These are phyloP conservation scores for Marchantia paleacea DNA, from an alignment of 225 moss, liverwort and hornwort species.

Conservation along the genomic window DNA sequence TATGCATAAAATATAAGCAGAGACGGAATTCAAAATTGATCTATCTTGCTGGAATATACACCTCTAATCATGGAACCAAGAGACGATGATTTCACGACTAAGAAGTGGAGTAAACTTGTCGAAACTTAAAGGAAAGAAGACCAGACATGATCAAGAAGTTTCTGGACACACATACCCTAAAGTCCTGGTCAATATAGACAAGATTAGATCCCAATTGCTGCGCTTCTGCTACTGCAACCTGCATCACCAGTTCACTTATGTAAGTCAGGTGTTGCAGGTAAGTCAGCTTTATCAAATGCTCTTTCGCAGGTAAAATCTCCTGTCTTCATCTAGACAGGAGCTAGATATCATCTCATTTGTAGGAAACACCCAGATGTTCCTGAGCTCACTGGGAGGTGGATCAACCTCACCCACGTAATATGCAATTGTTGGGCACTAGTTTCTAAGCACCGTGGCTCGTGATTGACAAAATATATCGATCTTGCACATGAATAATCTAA, in stretches of 20 bases:
- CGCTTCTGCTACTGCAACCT: slow-evolving; percentile 95
- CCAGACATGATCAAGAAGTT: too few relatives aligned
- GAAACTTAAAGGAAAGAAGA: too few relatives aligned
- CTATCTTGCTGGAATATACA: too few relatives aligned
- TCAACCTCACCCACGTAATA: neutral
- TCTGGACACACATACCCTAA: slow-evolving; percentile 53
- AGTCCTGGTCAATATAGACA: slow-evolving; percentile 74
- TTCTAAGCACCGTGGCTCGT: neutral
- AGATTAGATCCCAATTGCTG: slow-evolving; percentile 58
- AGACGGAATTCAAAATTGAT: too few relatives aligned
- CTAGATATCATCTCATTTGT: too few relatives aligned
- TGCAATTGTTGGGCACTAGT: neutral
- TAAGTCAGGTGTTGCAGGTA: neutral
- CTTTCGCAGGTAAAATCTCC: neutral
- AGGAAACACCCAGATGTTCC: neutral
- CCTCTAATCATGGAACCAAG: too few relatives aligned
- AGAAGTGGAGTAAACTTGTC: too few relatives aligned
- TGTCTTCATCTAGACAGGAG: too few relatives aligned
- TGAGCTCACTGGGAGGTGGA: neutral
- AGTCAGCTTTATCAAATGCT: neutral
- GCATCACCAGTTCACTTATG: neutral
- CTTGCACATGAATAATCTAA: neutral
- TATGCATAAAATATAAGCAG: too few relatives aligned
- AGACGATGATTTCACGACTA: too few relatives aligned
- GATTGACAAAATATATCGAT: neutral